Evolutionary conservation across 176 grass and related monocot species (phyloP).

Genomic region (Avena insularis): DNA sequence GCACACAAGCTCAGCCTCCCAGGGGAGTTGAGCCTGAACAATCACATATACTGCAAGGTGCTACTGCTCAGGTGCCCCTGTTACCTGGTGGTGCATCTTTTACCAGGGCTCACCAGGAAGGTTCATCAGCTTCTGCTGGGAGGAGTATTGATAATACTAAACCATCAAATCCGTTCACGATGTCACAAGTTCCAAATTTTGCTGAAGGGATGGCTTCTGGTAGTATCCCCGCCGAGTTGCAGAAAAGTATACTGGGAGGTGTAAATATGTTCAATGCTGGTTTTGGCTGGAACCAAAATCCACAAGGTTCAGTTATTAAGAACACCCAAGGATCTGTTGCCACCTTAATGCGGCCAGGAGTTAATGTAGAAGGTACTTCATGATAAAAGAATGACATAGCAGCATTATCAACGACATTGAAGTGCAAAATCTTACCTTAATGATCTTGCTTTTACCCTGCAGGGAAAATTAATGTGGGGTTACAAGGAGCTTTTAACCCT

Average conservation of each 20-base stretch:
- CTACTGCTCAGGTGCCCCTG: slow-evolving; percentile 50
- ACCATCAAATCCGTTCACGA: slow-evolving; percentile 58
- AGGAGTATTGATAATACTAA: slow-evolving; percentile 64
- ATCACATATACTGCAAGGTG: slow-evolving; percentile 58
- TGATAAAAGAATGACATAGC: slow-evolving; percentile 35
- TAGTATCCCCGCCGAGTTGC: slow-evolving; percentile 63
- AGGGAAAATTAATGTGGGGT: slow-evolving; percentile 69
- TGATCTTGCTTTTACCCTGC: slow-evolving; percentile 47
- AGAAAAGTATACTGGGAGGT: slow-evolving; percentile 73
- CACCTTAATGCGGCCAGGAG: slow-evolving; percentile 62
- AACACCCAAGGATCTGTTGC: slow-evolving; percentile 74
- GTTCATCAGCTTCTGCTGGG: slow-evolving; percentile 49
- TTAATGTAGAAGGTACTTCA: slow-evolving; percentile 64
- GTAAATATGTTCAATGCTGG: slow-evolving; percentile 64
- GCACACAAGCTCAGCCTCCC: slow-evolving; percentile 54
- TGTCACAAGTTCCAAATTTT: slow-evolving; percentile 64
- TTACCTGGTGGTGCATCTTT: slow-evolving; percentile 58
- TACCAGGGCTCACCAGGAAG: slow-evolving; percentile 55
- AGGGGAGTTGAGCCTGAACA: slow-evolving; percentile 65
- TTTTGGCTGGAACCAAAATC: slow-evolving; percentile 84
- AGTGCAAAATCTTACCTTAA: slow-evolving; percentile 40
- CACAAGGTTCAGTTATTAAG: slow-evolving; percentile 56
- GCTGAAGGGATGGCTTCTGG: slow-evolving; percentile 67
- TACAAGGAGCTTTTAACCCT: slow-evolving; percentile 66
- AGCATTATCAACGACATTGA: slow-evolving; percentile 19